These are phyloP conservation scores for Talaromyces atroroseus DNA, from an alignment of 2,329 filamentous ascomycete species.

Conservation along the genomic window DNA sequence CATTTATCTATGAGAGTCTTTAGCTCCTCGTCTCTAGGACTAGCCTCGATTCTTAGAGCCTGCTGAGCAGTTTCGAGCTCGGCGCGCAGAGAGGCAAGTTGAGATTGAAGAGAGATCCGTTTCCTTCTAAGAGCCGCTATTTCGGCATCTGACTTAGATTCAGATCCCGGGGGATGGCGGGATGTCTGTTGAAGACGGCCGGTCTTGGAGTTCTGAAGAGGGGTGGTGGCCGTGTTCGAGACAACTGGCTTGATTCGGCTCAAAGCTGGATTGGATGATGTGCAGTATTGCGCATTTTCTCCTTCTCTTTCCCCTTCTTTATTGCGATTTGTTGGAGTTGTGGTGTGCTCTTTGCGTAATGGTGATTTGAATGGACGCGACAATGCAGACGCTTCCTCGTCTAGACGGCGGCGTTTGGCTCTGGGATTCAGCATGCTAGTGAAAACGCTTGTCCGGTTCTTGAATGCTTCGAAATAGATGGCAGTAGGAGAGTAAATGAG, in stretches of 20 bases:
- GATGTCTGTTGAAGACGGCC: background rate
- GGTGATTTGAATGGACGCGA: conserved; percentile 69
- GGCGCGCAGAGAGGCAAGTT: conserved; percentile 26
- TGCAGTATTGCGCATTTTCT: too few relatives aligned
- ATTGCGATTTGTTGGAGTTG: background rate
- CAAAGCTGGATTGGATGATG: background rate
- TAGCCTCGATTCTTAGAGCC: conserved; percentile 47
- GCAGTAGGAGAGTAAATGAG: background rate
- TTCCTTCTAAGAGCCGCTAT: conserved; percentile 32
- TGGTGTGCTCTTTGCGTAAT: conserved; percentile 37
- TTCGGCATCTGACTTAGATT: conserved; percentile 20
- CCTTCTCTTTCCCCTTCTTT: background rate
- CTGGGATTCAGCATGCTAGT: background rate
- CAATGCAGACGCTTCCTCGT: conserved; percentile 53
- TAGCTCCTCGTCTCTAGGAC: conserved; percentile 50
- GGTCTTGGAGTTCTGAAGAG: background rate
- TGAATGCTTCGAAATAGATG: background rate
- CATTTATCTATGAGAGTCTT: conserved; percentile 54
- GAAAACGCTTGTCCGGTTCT: background rate
- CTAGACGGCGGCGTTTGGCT: conserved; percentile 57
- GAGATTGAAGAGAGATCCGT: conserved; percentile 28
- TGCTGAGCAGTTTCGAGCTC: conserved; percentile 50
- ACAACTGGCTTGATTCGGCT: background rate
- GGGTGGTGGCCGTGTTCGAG: background rate
- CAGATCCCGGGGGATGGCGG: background rate